These are phyloP conservation scores for Stagonosporopsis tanaceti DNA, from an alignment of 2,329 filamentous ascomycete species.

Conservation along the genomic window DNA sequence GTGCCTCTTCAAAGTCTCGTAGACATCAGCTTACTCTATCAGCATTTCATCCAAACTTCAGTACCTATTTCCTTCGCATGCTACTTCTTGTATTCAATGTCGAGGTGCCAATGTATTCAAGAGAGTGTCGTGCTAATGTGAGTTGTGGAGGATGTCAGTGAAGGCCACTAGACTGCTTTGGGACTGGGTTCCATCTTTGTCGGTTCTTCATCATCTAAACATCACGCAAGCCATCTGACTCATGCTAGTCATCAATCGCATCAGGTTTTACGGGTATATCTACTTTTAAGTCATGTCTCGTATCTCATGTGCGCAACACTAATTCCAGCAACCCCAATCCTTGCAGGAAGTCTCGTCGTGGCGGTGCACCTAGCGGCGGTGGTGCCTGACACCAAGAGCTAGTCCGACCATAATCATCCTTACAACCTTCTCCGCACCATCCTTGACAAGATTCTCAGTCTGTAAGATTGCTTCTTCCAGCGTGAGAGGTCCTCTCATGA, in stretches of 20 bases:
- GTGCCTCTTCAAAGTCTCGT: too few species aligned
- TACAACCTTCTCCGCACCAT: conserved; percentile 49
- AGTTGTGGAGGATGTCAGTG: too few species aligned
- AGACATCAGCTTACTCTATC: too few species aligned
- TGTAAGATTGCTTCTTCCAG: conserved; percentile 47
- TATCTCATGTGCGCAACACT: background rate
- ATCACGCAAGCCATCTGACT: background rate
- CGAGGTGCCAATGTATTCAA: too few species aligned
- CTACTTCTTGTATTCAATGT: too few species aligned
- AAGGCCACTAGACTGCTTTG: too few species aligned
- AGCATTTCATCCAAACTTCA: too few species aligned
- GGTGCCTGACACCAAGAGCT: conserved; percentile 31
- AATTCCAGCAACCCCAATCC: background rate
- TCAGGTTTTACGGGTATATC: too few species aligned
- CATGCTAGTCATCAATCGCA: background rate
- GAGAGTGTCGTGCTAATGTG: too few species aligned
- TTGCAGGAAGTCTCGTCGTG: background rate
- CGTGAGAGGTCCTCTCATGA: conserved; percentile 44
- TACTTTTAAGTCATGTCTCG: background rate
- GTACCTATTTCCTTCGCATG: too few species aligned
- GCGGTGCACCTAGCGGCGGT: conserved; percentile 17
- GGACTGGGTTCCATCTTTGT: too few species aligned
- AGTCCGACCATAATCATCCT: conserved; percentile 50
- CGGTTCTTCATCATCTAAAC: background rate
- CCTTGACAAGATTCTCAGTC: conserved; percentile 45